phyloP scores from a whole-genome alignment of 108 stramenopile species.

The Cyclotella baltica region DNA sequence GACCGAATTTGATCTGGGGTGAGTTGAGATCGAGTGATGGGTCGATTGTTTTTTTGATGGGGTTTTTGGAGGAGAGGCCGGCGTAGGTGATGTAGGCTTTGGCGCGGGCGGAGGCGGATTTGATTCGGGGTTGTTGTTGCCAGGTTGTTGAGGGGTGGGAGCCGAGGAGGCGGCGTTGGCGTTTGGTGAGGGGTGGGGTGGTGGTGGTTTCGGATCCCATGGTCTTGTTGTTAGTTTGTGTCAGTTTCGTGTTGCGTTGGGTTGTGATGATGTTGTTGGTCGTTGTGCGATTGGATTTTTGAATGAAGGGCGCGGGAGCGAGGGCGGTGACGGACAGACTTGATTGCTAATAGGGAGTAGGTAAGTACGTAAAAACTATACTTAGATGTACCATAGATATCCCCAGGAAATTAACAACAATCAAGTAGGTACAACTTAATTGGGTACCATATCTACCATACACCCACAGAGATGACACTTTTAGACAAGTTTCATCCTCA shows the following conservation, averaged over 20 bases:
- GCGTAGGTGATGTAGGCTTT: conserved; percentile 78
- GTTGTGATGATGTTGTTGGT: neutral
- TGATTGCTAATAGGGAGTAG: neutral
- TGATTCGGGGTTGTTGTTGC: conserved; percentile 89
- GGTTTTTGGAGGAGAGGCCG: conserved; percentile 47
- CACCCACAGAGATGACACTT: too few species aligned
- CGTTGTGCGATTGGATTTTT: neutral
- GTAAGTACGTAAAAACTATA: too few species aligned
- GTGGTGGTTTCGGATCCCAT: conserved; percentile 28
- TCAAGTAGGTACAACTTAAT: too few species aligned
- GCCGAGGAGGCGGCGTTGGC: conserved; percentile 69
- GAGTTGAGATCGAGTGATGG: conserved; percentile 75
- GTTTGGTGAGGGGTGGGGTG: conserved; percentile 64
- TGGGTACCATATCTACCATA: too few species aligned
- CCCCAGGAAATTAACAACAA: too few species aligned
- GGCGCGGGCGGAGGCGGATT: conserved; percentile 70
- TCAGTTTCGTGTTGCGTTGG: too few species aligned
- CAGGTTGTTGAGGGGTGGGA: conserved; percentile 81
- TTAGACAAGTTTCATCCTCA: too few species aligned
- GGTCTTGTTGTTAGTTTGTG: neutral
- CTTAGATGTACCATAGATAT: too few species aligned
- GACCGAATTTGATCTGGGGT: conserved; percentile 81
- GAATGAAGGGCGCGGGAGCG: neutral
- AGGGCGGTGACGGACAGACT: neutral
- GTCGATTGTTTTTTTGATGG: conserved; percentile 48